Conservation (phyloP, 2,329 filamentous ascomycete genomes). For the Fusarium kyushuense region DNA sequence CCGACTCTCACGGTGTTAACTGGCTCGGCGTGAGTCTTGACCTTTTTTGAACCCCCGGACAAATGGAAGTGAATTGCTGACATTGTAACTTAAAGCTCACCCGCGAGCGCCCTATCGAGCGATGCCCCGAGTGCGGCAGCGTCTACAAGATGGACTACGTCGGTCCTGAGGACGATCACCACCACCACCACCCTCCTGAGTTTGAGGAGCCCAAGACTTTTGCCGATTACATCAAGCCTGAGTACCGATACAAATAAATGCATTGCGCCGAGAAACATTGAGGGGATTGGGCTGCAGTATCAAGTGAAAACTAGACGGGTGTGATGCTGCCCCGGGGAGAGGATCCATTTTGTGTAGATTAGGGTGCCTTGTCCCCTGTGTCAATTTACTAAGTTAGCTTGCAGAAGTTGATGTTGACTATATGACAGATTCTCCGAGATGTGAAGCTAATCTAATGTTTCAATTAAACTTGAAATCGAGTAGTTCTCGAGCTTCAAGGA, state of each 20-base stretch:
- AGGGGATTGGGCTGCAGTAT: constrained; percentile 40
- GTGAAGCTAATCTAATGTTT: constrained; percentile 1
- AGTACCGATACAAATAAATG: constrained; percentile 81
- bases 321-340: constrained; percentile 42
- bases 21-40: constrained; percentile 83
- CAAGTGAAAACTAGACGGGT: constrained; percentile 44
- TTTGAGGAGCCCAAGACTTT: constrained; percentile 94
- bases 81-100: constrained; percentile 72
- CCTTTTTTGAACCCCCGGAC: constrained; percentile 22
- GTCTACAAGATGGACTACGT: constrained; percentile 99
- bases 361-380: constrained; percentile 53
- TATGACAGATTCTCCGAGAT: constrained; percentile 9
- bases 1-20: constrained; percentile 88
- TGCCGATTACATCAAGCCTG: constrained; percentile 93
- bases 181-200: constrained; percentile 71
- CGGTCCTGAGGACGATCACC: constrained; percentile 80
- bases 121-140: constrained; percentile 96
- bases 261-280: constrained; percentile 37
- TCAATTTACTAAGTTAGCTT: constrained; percentile 53
- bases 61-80: constrained; percentile 34
- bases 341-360: constrained; percentile 57
- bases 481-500: background rate
- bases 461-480: constrained; percentile 7
- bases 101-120: constrained; percentile 89
- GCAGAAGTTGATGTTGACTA: constrained; percentile 47